These are phyloP conservation scores for Russula griseocarnosa DNA, from an alignment of 768 basidiomycete genomes.

Conservation along the genomic window DNA sequence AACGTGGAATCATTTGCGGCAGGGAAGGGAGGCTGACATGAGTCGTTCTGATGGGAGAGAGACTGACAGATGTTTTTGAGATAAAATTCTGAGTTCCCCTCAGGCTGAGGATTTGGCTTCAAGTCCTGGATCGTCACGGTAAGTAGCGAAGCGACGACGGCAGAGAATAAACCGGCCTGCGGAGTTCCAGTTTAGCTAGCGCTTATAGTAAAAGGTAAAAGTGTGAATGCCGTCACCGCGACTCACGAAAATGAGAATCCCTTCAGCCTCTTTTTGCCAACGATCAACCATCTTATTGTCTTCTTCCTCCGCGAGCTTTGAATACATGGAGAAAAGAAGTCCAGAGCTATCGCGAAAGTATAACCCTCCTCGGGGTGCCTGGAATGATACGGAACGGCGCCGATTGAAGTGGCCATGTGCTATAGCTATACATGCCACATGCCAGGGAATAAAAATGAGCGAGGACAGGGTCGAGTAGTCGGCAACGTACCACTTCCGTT, in stretches of 20 bases:
- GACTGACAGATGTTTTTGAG: conserved; percentile 1
- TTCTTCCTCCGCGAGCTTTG: background rate
- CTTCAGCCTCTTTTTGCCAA: conserved; percentile 25
- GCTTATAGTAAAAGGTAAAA: too few relatives aligned
- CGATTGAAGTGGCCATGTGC: background rate
- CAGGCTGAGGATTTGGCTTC: conserved; percentile 1
- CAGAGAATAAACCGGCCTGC: conserved; percentile 27
- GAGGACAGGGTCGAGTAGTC: background rate
- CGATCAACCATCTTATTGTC: conserved; percentile 10
- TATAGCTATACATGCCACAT: background rate
- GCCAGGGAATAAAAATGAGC: background rate
- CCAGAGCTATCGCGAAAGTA: conserved; percentile 4
- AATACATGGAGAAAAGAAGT: conserved; percentile 7
- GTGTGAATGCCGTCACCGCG: background rate
- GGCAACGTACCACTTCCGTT: background rate
- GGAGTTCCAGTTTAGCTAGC: background rate
- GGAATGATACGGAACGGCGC: background rate
- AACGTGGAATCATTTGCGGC: background rate
- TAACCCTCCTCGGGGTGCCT: background rate
- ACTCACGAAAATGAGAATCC: conserved; percentile 26
- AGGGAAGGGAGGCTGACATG: background rate
- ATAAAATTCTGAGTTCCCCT: background rate
- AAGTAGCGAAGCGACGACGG: conserved; percentile 20
- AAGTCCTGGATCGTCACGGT: conserved; percentile 13
- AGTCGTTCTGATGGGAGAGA: background rate